These are phyloP conservation scores for Mycosphaerella sp. DNA, from an alignment of 2,329 filamentous ascomycete genomes.

Conservation along the genomic window DNA sequence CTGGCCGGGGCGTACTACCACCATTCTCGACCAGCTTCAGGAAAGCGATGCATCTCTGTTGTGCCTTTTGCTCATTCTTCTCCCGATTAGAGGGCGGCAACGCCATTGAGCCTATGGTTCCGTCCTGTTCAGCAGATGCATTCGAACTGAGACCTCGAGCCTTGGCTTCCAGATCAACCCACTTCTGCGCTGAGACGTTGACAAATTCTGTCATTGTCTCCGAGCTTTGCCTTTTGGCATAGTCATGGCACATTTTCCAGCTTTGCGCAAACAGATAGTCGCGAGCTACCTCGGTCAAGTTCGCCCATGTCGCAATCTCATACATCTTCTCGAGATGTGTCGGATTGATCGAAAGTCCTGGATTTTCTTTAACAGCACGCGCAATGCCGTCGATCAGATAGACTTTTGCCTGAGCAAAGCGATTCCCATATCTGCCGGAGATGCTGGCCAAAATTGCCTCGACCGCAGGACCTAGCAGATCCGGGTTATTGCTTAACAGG, in stretches of 20 bases:
- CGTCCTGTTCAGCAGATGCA: slow-evolving; percentile 17
- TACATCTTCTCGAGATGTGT: slow-evolving; percentile 25
- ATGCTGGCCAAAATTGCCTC: slow-evolving; percentile 31
- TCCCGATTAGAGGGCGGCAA: slow-evolving; percentile 26
- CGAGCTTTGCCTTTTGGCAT: background rate
- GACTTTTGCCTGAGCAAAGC: slow-evolving; percentile 39
- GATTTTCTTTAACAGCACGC: slow-evolving; percentile 28
- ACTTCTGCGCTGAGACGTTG: slow-evolving; percentile 5
- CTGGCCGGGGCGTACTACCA: background rate
- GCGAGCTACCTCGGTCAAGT: slow-evolving; percentile 40
- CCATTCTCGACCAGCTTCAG: background rate
- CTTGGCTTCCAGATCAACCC: slow-evolving; percentile 11
- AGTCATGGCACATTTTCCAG: slow-evolving; percentile 25
- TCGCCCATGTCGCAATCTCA: slow-evolving; percentile 30
- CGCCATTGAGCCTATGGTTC: slow-evolving; percentile 18
- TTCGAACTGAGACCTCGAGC: background rate
- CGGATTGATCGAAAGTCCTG: slow-evolving; percentile 17
- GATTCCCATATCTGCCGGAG: slow-evolving; percentile 27
- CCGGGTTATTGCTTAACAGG: slow-evolving; percentile 26
- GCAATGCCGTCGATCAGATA: slow-evolving; percentile 42
- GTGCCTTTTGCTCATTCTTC: slow-evolving; percentile 20
- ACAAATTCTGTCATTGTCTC: slow-evolving; percentile 1
- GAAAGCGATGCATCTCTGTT: slow-evolving; percentile 22
- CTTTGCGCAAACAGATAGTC: slow-evolving; percentile 35
- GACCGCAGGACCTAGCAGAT: slow-evolving; percentile 23